Evolutionary conservation across 2,329 filamentous ascomycete genomes (phyloP), one percentile per base, ranked within the genome.

Genomic region (Pseudogymnoascus sp.): DNA sequence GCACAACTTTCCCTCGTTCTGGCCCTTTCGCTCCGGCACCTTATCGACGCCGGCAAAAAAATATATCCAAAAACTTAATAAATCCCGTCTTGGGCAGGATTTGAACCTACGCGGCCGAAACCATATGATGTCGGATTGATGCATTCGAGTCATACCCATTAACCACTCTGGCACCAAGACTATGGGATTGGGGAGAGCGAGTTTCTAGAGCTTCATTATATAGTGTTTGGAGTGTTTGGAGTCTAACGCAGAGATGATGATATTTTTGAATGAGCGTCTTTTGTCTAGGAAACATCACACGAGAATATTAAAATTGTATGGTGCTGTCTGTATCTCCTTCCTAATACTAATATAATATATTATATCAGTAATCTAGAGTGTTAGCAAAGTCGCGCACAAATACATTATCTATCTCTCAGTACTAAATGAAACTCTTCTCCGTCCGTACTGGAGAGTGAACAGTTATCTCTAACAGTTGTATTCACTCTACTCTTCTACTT

Each of bases 71-170:
- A n/a, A 50, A 0, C 1, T 63, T 21, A 33, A 2, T 33, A 33
- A 33, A 33, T 33, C 10, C 31, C 70, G 68, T 67, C 67, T 62
- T 64, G 63, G 62, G 69, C 71, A 72, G 70, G 71, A 72, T 71
- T 72, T 72, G 71, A 72, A 72, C 71, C 70, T 72, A 68, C 70
- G 71, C 70, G 70, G 69, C 70, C 70, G 70, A 72, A 72, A 66
- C 68, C 70, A 72, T 72, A 71, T 71, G 70, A 72, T 72, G 67
- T 70, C 70, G 26, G 24, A 10, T 19, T 10, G 14, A 37, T 38
- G 60, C 24, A 53, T 72, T 72, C 69, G 70, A 72, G 70, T 72
- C 69, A 71, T 71, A 71, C 70, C 70, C 70, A 72, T 72, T 72
- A 72, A 71, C 70, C 70, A 71, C 70, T 71, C 70, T 72, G 70